Percentiles rank a stretch among this genome's conserved stretches.
Evolutionary conservation across 495 filamentous ascomycete genomes (phyloP).

Genomic region (Penicillium diatomitis): DNA sequence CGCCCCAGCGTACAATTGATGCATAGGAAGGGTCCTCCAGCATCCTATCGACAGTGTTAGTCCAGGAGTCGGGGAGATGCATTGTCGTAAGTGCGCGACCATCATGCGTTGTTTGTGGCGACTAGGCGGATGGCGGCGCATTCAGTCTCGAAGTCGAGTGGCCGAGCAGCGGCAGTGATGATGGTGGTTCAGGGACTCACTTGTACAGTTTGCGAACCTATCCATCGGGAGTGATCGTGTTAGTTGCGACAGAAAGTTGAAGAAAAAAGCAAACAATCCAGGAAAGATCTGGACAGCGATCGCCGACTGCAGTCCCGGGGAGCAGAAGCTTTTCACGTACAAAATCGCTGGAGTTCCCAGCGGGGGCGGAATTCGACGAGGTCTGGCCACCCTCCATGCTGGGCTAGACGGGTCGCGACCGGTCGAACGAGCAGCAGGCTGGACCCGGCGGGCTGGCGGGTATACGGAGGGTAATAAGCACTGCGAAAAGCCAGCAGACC

Average conservation of each 20-base stretch:
- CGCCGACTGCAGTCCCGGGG: neutral
- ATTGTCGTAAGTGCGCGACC: slow-evolving; percentile 1
- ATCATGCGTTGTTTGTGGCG: slow-evolving; percentile 1
- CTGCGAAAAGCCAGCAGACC: slow-evolving; percentile 2
- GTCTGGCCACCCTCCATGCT: slow-evolving; percentile 47
- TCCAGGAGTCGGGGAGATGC: neutral
- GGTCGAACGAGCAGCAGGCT: slow-evolving; percentile 36
- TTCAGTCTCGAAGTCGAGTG: neutral
- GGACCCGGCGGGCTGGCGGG: slow-evolving; percentile 9
- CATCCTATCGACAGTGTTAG: slow-evolving; percentile 55
- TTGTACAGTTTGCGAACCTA: slow-evolving; percentile 99
- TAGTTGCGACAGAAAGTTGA: slow-evolving; percentile 10
- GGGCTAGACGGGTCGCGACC: slow-evolving; percentile 42
- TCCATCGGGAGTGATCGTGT: slow-evolving; percentile 8
- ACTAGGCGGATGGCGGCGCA: neutral
- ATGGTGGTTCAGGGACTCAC: slow-evolving; percentile 48
- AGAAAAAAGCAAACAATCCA: too few species aligned
- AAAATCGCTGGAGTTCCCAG: slow-evolving; percentile 72
- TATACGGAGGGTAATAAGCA: neutral
- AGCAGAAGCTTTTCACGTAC: slow-evolving; percentile 35
- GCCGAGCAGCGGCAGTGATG: neutral
- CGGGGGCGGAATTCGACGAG: slow-evolving; percentile 39
- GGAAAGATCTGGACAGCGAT: too few species aligned
- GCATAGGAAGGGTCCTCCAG: slow-evolving; percentile 91
- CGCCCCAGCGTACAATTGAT: slow-evolving; percentile 89